Base-by-base conservation (phyloP, 2,329 filamentous ascomycete species). In the Fusarium fracticaudum region DNA sequence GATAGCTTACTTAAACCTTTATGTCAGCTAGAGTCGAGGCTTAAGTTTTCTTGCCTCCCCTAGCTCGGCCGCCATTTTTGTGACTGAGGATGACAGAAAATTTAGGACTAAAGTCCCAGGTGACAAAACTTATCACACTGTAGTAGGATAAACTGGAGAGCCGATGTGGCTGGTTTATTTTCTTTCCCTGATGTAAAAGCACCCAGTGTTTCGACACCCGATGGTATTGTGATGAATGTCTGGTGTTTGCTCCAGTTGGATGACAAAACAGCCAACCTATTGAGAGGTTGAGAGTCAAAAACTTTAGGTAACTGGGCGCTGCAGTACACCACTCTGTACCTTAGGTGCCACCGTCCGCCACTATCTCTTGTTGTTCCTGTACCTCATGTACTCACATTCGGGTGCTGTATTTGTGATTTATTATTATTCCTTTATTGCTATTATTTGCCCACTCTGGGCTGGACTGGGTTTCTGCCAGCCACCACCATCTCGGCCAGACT, bases 401-500 rank as follows among this genome's bases (percentile, higher is more conserved):
- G 26, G 31, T 38, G 17, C 53, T 57, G 22, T 69, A 60, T 59
- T 60, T 60, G 61, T 31, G 45, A 26, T 48, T 54, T 54, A n/a
- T 44, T 64, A 37, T 44, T 15, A 33, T 47, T 44, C 26, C 31
- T 58, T 47, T 31, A 22, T 58, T 58, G 31, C 31, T 47, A 22
- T 22, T 47, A 53, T 64, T 44, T 65, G 40, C 45, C 66, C 26
- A 26, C 70, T 69, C 60, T 71, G 24, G 67, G 45, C 37, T 64
- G 62, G 62, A 60, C 60, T 69, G 51, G 51, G 44, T 61, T 54
- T 61, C 59, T 55, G 53, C 71, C 72, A 55, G 64, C 72, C 72
- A 74, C 72, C 72, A 72, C 57, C 64, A 45, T 60, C 40, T 61
- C 62, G 55, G 59, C 65, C 47, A 54, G 60, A 71, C 53, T 58